Base-by-base conservation (phyloP, 2,329 filamentous ascomycete genomes). In the Hypoxylon sp. region DNA sequence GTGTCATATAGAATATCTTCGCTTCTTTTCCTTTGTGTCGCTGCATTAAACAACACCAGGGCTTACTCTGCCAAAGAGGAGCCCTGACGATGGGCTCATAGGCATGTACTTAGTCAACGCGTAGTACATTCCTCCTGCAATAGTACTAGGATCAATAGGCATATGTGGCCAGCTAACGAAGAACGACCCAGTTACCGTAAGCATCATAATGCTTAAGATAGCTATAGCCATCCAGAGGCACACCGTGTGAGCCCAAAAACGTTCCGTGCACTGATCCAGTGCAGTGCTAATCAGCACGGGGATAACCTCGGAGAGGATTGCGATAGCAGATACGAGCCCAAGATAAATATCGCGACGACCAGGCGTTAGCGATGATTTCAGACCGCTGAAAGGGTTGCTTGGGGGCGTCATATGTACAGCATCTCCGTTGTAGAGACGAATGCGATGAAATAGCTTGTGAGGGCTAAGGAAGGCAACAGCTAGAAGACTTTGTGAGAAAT, bases 221-320 rank as follows among this genome's bases (percentile, higher is more conserved):
- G 79, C 70, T 1, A 81, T 77, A 0, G 79, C 78, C 9, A 85
- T 65, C 29, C 80, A 80, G 0, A 82, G 78, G 67, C 82, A 86
- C 5, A 81, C 75, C 0, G 76, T 76, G 52, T 84, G 81, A 0
- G 83, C 79, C 14, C 73, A 73, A 35, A 77, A 74, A 0, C 80
- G 80, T 57, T 84, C 81, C 0, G 81, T 80, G 1, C 81, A 78
- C 58, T 80, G 83, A 74, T 84, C 85, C 0, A 84, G 82, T 1
- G 86, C 79, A 66, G 85, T 86, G 70, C 83, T 79, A 2, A 87
- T 79, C 1, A 84, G 77, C 19, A 86, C 77, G 1, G 84, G 85
- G n/a, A 87, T 80, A 52, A 85, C 81, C 53, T 87, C 84, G 22
- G 84, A 80, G 2, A 86, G 76, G 22, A 86, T 79, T 3, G 83